Evolutionary conservation across 2,329 filamentous ascomycete genomes (phyloP), one percentile per base, ranked within the genome.

Genomic region (Xylaria polymorpha): DNA sequence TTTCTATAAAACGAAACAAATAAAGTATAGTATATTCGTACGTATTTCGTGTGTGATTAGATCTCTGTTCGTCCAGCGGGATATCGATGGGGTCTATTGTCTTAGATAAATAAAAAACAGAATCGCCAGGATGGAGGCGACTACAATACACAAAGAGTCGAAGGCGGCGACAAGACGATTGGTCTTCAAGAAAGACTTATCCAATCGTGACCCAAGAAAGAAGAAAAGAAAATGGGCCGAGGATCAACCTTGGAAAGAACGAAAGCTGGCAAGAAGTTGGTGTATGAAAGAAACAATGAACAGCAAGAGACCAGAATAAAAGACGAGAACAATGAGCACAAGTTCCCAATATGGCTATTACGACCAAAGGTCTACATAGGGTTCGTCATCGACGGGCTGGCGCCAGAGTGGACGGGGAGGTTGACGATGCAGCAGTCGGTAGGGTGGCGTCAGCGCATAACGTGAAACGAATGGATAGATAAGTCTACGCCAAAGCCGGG

Each of bases 191-290:
- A 76, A 77, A 72, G 73, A 76, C 29, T 18, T 22, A 39, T 43
- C 25, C 57, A 62, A 55, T 60, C 32, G 66, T 67, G 46, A 44
- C 61, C 76, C 69, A 84, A 39, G 61, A 61, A 64, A 61, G 50
- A 48, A 41, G 55, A 20, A 61, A 22, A 32, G 25, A 66, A 66
- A 71, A 66, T 83, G 75, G 78, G 83, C 85, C 85, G 80, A 88
- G 86, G 85, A 81, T 88, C 86, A 87, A 88, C 86, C 86, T 85
- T 85, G 84, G 83, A 82, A 83, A 79, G 83, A 85, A 85, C 69
- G 72, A 74, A 82, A 78, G 71, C 72, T 9, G 50, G 53, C 74
- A 72, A 78, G 74, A 66, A 72, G 72, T 76, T 74, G 75, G 76
- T 62, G 70, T 44, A 44, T 73, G 67, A 66, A 68, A 66, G 65